A percentile compares a stretch with the other conserved stretches of the same genome.
Conservation (phyloP, 495 filamentous ascomycete species). For the Hyaloscypha finlandica region DNA sequence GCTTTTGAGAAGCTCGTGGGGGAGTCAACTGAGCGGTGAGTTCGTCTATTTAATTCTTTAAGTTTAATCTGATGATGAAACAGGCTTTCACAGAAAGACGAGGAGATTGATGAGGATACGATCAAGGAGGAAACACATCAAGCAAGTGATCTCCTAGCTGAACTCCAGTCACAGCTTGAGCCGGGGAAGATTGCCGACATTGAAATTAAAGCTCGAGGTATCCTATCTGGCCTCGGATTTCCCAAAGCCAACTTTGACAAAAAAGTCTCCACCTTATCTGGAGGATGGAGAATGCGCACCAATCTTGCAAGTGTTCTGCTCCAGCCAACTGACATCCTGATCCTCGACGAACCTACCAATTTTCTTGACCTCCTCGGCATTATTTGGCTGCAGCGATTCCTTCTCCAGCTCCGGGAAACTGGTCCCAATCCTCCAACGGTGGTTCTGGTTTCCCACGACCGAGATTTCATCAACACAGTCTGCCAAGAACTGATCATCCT, state of each 20-base stretch:
- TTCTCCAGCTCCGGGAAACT: slow-evolving; percentile 50
- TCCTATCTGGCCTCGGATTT: slow-evolving; percentile 74
- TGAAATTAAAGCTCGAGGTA: slow-evolving; percentile 62
- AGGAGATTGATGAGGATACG: slow-evolving; percentile 53
- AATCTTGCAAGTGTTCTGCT: slow-evolving; percentile 67
- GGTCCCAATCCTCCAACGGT: slow-evolving; percentile 49
- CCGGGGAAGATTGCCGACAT: slow-evolving; percentile 50
- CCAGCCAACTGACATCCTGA: slow-evolving; percentile 73
- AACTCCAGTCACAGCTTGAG: slow-evolving; percentile 60
- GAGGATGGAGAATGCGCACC: slow-evolving; percentile 78
- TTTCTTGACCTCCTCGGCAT: slow-evolving; percentile 81
- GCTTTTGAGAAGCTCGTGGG: slow-evolving; percentile 63
- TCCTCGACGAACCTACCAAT: slow-evolving; percentile 88
- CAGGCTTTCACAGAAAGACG: slow-evolving; percentile 56
- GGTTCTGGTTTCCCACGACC: slow-evolving; percentile 78
- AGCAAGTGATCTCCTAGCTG: slow-evolving; percentile 62
- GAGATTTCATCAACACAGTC: slow-evolving; percentile 69
- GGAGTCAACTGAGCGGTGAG: slow-evolving; percentile 54
- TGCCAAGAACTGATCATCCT: slow-evolving; percentile 78
- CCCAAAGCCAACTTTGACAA: slow-evolving; percentile 56
- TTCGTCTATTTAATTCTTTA: too few species aligned
- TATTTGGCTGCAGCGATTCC: slow-evolving; percentile 76
- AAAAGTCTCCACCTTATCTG: slow-evolving; percentile 65
- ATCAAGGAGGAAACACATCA: slow-evolving; percentile 62
- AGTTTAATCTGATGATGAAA: not conserved